These are phyloP conservation scores for Diplodia corticola DNA, from an alignment of 2,329 filamentous ascomycete species.

Conservation along the genomic window DNA sequence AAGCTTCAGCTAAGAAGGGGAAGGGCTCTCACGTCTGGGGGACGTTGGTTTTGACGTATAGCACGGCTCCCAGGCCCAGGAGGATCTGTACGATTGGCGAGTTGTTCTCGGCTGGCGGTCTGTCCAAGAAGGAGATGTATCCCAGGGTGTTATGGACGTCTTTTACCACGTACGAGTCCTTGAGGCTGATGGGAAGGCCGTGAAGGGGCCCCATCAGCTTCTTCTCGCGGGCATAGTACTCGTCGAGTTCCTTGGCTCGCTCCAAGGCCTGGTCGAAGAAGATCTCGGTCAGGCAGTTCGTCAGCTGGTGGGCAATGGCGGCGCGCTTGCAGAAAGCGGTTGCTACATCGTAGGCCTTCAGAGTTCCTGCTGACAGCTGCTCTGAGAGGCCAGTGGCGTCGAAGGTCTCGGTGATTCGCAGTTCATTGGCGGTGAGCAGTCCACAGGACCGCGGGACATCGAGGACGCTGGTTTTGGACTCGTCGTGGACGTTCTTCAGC, in stretches of 20 bases:
- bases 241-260: conserved; percentile 42
- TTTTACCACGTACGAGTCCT: conserved; percentile 62
- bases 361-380: conserved; percentile 30
- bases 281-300: conserved; percentile 47
- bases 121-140: conserved; percentile 50
- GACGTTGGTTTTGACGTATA: conserved; percentile 57
- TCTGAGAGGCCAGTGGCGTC: conserved; percentile 38
- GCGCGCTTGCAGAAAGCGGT: conserved; percentile 57
- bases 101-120: conserved; percentile 34
- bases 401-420: conserved; percentile 38
- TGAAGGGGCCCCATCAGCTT: conserved; percentile 53
- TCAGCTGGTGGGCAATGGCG: conserved; percentile 59
- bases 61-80: conserved; percentile 47
- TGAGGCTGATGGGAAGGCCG: conserved; percentile 35
- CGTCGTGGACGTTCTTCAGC: not conserved
- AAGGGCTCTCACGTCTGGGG: conserved; percentile 43
- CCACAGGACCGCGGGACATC: conserved; percentile 28
- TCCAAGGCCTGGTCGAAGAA: conserved; percentile 45
- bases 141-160: conserved; percentile 60
- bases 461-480: conserved; percentile 8
- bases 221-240: conserved; percentile 38
- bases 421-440: conserved; percentile 35
- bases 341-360: conserved; percentile 47
- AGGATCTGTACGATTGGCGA: conserved; percentile 41
- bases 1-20: conserved; percentile 28